Evolutionary conservation across 306 rosid genomes (phyloP).

Genomic region (Cucumis sativus): Cucumber_9930_V3 NC_026659.2:24287501-24288000

Average conservation of each 20-base stretch:
- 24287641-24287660: not conserved
- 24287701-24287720: not conserved
- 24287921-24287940: not conserved
- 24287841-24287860: not conserved
- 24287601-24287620: not conserved
- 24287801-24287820: not conserved
- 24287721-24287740: not conserved
- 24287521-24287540: not conserved
- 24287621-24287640: not conserved
- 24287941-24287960: not conserved
- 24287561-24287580: not conserved
- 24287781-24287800: slow-evolving; percentile 2
- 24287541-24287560: not conserved
- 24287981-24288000: not conserved
- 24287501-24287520: not conserved
- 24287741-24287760: not conserved
- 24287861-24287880: not conserved
- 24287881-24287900: slow-evolving; percentile 2
- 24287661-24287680: slow-evolving; percentile 1
- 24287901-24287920: not conserved
- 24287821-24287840: not conserved
- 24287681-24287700: slow-evolving; percentile 1
- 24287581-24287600: not conserved
- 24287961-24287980: not conserved
- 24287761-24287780: not conserved